A percentile compares a stretch with the other conserved stretches of the same genome.
phyloP scores from a whole-genome alignment of 192 early-diverging fungal species.

The Neocallimastix lanati region DNA sequence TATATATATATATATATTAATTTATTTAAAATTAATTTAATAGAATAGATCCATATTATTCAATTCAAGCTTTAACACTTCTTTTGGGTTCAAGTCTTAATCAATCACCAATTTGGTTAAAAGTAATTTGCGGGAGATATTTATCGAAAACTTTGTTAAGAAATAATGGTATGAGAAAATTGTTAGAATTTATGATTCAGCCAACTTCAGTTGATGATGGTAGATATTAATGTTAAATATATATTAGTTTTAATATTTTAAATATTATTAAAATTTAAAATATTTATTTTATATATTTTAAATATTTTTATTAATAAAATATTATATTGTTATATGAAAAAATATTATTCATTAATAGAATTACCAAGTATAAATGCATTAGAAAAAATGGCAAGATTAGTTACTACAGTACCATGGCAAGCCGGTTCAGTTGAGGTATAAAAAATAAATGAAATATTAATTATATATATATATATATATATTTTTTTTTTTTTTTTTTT shows the following conservation, averaged over 20 bases:
- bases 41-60: slow-evolving; percentile 23
- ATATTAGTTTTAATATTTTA: too few relatives aligned
- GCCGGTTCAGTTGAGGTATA: background rate
- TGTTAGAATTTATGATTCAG: slow-evolving; percentile 48
- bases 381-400: background rate
- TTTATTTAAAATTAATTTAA: too few relatives aligned
- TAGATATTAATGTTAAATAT: too few relatives aligned
- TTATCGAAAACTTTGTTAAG: slow-evolving; percentile 47
- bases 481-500: too few relatives aligned
- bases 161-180: slow-evolving; percentile 35
- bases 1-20: too few relatives aligned
- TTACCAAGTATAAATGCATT: background rate
- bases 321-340: too few relatives aligned
- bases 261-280: too few relatives aligned
- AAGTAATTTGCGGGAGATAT: slow-evolving; percentile 41
- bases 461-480: too few relatives aligned
- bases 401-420: background rate
- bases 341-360: background rate
- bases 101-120: slow-evolving; percentile 39
- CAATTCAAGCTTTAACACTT: slow-evolving; percentile 45
- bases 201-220: background rate
- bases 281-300: too few relatives aligned
- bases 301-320: too few relatives aligned
- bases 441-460: too few relatives aligned
- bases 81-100: slow-evolving; percentile 33